phyloP scores from a whole-genome alignment of 2,329 filamentous ascomycete species.

The Pestalotiopsis sp. region DNA sequence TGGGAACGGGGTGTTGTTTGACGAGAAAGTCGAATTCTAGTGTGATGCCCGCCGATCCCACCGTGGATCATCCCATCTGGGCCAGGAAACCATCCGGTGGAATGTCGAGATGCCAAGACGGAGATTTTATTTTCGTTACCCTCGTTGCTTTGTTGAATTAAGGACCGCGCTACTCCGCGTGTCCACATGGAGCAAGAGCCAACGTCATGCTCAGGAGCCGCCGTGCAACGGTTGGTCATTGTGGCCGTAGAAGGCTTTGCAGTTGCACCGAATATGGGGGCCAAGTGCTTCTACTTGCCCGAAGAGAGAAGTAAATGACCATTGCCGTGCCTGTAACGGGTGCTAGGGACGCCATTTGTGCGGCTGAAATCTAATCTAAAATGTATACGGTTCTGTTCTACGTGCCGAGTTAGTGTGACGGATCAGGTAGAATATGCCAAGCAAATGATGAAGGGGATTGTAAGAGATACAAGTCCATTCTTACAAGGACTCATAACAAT shows the following conservation, averaged over 20 bases:
- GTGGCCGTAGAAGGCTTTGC: not conserved
- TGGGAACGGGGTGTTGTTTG: not conserved
- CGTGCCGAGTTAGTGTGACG: too few species aligned
- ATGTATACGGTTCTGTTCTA: too few species aligned
- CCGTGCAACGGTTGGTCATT: not conserved
- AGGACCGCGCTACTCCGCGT: not conserved
- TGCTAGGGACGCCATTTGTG: too few species aligned
- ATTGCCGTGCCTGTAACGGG: too few species aligned
- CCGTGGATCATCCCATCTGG: not conserved
- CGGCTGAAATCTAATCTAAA: too few species aligned
- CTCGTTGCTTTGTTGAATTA: not conserved
- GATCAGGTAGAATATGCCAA: too few species aligned
- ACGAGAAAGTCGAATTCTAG: not conserved
- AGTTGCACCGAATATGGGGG: not conserved
- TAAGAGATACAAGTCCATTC: too few species aligned
- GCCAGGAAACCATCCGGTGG: not conserved
- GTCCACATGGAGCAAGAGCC: not conserved
- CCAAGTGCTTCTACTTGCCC: not conserved
- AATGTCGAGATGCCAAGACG: not conserved
- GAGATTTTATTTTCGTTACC: not conserved
- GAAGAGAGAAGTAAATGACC: too few species aligned
- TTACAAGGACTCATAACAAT: too few species aligned
- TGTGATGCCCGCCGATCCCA: not conserved
- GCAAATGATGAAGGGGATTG: too few species aligned
- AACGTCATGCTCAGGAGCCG: not conserved